Base-by-base conservation (phyloP, 2,329 filamentous ascomycete genomes). In the Anthostomella pinea region DNA sequence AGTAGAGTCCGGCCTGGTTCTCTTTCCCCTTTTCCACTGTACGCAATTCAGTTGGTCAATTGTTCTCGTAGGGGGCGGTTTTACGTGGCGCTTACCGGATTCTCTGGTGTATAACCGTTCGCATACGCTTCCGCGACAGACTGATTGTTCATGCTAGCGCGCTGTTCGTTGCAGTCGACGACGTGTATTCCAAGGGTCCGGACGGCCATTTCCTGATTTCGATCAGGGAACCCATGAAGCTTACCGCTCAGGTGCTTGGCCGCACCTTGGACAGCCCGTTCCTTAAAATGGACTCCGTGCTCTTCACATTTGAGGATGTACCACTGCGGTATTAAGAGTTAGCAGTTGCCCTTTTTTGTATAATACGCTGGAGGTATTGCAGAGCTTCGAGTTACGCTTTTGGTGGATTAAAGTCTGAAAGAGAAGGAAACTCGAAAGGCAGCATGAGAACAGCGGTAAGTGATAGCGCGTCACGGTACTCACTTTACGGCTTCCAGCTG, bases 271-370 rank as follows among this genome's bases (percentile, higher is more conserved):
- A 66, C 38, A 0, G 64, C 57, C 21, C 58, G 56, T 8, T 38
- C 38, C 8, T 53, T 60, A 40, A 69, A 68, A 16, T 63, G 61
- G 6, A 65, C 48, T 0, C 42, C 33, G 13, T 68, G 65, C 33
- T 65, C 54, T 21, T 65, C 60, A 47, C 66, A 68, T 34, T 58
- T 62, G 3, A 66, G 38, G 5, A 68, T 64, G 35, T 65, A 68
- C 46, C 53, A 67, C 4, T n/a, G n/a, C n/a, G n/a, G n/a, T n/a
- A n/a, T n/a, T n/a, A n/a, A n/a, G n/a, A n/a, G n/a, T n/a, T n/a
- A n/a, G n/a, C n/a, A n/a, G n/a, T n/a, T n/a, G n/a, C n/a, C n/a
- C n/a, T n/a, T n/a, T n/a, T n/a, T n/a, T n/a, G n/a, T n/a, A n/a
- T n/a, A n/a, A n/a, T n/a, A n/a, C n/a, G n/a, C n/a, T n/a, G n/a